Evolutionary conservation across 2,329 filamentous ascomycete genomes (phyloP), one percentile per base, ranked within the genome.

Genomic region (Diaporthe batatas): DNA sequence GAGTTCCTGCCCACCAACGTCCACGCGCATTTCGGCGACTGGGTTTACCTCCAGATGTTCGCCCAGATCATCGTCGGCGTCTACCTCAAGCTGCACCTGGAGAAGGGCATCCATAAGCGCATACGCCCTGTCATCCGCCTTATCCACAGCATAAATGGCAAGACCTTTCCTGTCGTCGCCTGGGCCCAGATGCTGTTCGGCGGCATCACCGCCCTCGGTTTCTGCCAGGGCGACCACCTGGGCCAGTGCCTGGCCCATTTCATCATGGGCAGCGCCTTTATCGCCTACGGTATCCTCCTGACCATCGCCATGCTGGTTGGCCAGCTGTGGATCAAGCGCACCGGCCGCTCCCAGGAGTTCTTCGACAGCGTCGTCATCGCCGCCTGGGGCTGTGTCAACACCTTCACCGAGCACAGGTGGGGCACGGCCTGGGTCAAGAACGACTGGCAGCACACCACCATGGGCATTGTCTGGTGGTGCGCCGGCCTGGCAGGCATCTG

Each of bases 401-500:
- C 96, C 11, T 98, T 99, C 78, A 99, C 96, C 23, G 96, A 98
- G 83, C 96, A 99, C 81, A 91, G 93, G 68, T 99, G 96, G 96
- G 96, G 96, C 70, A 87, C 87, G 0, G 88, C 90, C 0, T 99
- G 96, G 96, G 94, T 93, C 68, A 91, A 90, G 82, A 98, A 98
- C 79, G 96, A 99, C 82, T 91, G 98, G 84, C 96, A 99, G 82
- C 96, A 99, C 82, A 99, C 96, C 0, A 94, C 93, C n/a, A 98
- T 99, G 96, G 96, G 96, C n/a, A 91, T 99, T 75, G 91, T 99
- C 68, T 99, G 96, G 96, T 99, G 96, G 96, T 93, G 91, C 78
- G 96, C 96, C 10, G 96, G 96, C 32, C 85, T 99, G 39, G 89
- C 96, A 14, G 96, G 96, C 54, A 89, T 99, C 68, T 99, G 96